Conservation (phyloP, 345 rosid species). For the Zanthoxylum bungeanum region DNA sequence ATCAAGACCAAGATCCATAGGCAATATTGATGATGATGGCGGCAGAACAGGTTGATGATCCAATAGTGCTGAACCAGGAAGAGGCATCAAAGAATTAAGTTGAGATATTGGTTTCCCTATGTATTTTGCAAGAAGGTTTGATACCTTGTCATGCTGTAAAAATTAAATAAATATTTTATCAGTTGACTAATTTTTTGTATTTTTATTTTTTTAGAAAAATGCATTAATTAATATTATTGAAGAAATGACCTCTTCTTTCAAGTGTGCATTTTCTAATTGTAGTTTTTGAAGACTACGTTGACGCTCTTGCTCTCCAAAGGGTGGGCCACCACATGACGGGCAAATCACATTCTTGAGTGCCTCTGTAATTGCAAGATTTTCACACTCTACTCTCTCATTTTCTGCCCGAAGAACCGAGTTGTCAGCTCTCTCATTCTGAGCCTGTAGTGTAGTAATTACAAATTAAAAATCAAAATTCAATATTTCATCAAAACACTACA, state of each 20-base stretch:
- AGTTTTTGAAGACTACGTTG: slow-evolving; percentile 32
- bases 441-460: slow-evolving; percentile 26
- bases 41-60: neutral
- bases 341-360: slow-evolving; percentile 55
- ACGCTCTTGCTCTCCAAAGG: slow-evolving; percentile 45
- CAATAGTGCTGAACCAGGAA: slow-evolving; percentile 3
- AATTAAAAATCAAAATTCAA: neutral
- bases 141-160: slow-evolving; percentile 43
- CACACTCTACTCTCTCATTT: slow-evolving; percentile 49
- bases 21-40: slow-evolving; percentile 12
- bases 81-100: slow-evolving; percentile 10
- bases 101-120: slow-evolving; percentile 32
- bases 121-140: slow-evolving; percentile 31
- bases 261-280: slow-evolving; percentile 39
- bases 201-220: too few species aligned
- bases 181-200: neutral
- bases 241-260: slow-evolving; percentile 50
- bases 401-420: slow-evolving; percentile 55
- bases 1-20: slow-evolving; percentile 9
- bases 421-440: slow-evolving; percentile 44
- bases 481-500: neutral
- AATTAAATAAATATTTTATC: neutral
- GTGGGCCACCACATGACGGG: slow-evolving; percentile 69
- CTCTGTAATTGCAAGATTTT: slow-evolving; percentile 49
- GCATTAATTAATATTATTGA: too few species aligned